Base-by-base conservation (phyloP, 2,329 filamentous ascomycete species). In the Leptodontidium sp. region DNA sequence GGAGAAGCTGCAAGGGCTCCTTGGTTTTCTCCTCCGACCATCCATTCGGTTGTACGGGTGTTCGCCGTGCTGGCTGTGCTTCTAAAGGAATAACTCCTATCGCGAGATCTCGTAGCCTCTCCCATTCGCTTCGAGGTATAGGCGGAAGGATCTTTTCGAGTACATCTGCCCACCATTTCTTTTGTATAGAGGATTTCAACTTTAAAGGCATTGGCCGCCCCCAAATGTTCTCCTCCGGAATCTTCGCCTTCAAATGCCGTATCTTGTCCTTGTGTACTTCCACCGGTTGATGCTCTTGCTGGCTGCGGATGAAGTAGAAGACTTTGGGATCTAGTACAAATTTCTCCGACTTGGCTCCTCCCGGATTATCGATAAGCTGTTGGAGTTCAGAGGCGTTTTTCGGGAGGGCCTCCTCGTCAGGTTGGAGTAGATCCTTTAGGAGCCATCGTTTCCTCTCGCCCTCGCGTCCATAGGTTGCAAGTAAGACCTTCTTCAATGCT, bases 101-200 rank as follows among this genome's bases (percentile, higher is more conserved):
- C 2, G 81, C 81, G 45, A 90, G 72, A 29, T 78, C 77, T n/a
- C 78, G 78, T n/a, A 90, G 77, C 15, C 83, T 75, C 15, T 89
- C 81, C 87, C 87, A 90, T 74, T 90, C 86, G 21, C 80, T 79
- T 35, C 76, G 78, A 7, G 82, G 81, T 17, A 90, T 68, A 0
- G 88, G 88, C n/a, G 87, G 85, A 73, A 87, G 79, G 7, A 88
- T 70, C 68, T 83, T 85, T 14, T 81, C 76, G 0, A 84, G 78
- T 17, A 81, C 74, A 4, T 67, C 67, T 47, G 78, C 82, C 84
- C 86, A 90, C 79, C 84, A 85, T 26, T 78, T 80, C 35, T 80
- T 82, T 58, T 79, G 74, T 68, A 84, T 85, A 11, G 80, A 81
- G n/a, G 81, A 79, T 8, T 78, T 73, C 0, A 84, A 74, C 53